Conservation (phyloP, 176 grass and related monocot species). For the Oropetium thomaeum region DNA sequence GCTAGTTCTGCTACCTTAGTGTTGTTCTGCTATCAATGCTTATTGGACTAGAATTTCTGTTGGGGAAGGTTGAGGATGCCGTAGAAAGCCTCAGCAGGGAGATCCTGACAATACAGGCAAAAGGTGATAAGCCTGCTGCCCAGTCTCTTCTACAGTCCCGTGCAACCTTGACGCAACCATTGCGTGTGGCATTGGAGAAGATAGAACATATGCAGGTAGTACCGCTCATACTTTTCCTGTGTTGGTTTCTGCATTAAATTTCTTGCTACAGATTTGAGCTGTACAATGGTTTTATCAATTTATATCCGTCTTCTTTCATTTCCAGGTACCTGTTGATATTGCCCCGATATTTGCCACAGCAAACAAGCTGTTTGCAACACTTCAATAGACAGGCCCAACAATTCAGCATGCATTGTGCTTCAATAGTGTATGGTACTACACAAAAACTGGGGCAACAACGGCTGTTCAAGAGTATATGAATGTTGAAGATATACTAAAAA, state of each 20-base stretch:
- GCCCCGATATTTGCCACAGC: constrained; percentile 53
- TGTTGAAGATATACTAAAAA: too few relatives aligned
- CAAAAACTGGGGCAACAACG: neutral
- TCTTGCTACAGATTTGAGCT: neutral
- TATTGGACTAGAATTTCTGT: neutral
- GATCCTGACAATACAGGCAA: constrained; percentile 91
- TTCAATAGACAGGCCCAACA: neutral
- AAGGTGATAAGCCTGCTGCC: constrained; percentile 74
- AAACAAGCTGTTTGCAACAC: constrained; percentile 43
- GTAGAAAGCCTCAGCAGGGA: constrained; percentile 89
- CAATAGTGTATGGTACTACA: neutral
- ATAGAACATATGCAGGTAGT: constrained; percentile 78
- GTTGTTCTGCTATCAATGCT: neutral
- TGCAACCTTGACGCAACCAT: constrained; percentile 72
- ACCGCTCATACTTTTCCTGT: neutral
- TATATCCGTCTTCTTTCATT: constrained; percentile 21
- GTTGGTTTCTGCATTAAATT: neutral
- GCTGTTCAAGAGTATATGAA: neutral
- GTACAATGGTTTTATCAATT: neutral
- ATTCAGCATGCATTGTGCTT: neutral
- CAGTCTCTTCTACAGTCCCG: constrained; percentile 53
- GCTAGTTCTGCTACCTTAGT: neutral
- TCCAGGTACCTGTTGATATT: constrained; percentile 85
- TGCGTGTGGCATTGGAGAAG: constrained; percentile 70
- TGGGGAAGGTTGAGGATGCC: constrained; percentile 70